Percentiles rank a stretch among this genome's conserved stretches.
phyloP scores from a whole-genome alignment of 345 rosid genomes.

The Citrus sp. region DNA sequence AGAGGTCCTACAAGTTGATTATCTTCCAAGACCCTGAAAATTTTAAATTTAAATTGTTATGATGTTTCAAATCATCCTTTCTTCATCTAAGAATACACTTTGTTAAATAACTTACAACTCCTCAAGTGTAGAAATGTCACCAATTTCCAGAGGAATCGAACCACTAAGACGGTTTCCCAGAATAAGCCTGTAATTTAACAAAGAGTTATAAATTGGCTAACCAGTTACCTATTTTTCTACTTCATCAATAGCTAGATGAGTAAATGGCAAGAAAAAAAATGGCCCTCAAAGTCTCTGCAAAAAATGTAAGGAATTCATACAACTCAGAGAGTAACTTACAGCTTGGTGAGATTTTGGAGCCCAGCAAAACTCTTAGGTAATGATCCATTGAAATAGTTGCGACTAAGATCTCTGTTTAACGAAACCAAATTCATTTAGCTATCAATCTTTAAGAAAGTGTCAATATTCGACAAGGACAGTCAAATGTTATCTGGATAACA shows the following conservation, averaged over 20 bases:
- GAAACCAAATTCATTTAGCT: neutral
- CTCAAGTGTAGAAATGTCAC: constrained; percentile 49
- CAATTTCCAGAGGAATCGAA: constrained; percentile 55
- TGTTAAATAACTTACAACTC: constrained; percentile 45
- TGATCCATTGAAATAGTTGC: constrained; percentile 70
- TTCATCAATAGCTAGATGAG: neutral
- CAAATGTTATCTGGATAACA: neutral
- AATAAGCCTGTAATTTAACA: constrained; percentile 38
- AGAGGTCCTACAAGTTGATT: constrained; percentile 63
- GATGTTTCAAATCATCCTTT: neutral
- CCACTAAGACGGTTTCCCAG: constrained; percentile 68
- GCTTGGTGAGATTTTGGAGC: constrained; percentile 35
- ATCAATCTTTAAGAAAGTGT: neutral
- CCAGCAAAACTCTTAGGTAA: constrained; percentile 52
- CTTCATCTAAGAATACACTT: neutral
- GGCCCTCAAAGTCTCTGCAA: neutral
- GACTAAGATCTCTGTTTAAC: constrained; percentile 59
- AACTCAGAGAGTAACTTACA: neutral
- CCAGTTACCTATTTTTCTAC: neutral
- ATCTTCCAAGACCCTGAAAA: constrained; percentile 58
- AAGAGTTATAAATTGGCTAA: neutral
- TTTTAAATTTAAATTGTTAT: constrained; percentile 3
- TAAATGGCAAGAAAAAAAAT: neutral
- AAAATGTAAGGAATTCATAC: neutral
- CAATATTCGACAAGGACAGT: neutral